These are phyloP conservation scores for Atkinsonella texensis DNA, from an alignment of 2,329 filamentous ascomycete genomes.

Conservation along the genomic window DNA sequence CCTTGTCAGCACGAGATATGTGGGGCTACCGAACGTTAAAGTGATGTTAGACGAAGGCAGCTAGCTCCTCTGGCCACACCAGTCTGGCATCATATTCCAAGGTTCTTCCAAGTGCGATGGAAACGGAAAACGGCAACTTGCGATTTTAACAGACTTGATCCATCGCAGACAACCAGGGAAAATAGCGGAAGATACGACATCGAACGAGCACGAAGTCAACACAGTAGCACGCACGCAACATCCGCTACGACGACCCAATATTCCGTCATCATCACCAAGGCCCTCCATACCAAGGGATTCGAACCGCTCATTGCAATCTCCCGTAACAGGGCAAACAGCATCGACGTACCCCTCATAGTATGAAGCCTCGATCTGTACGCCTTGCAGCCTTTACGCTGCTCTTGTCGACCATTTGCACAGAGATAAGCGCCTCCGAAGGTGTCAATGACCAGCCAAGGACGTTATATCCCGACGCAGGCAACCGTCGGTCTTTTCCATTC, in stretches of 20 bases:
- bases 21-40: too few relatives aligned
- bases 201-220: background rate
- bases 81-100: too few relatives aligned
- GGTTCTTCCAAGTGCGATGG: too few relatives aligned
- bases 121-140: too few relatives aligned
- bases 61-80: too few relatives aligned
- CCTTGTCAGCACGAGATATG: too few relatives aligned
- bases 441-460: background rate
- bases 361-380: background rate
- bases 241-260: background rate
- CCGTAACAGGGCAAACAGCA: background rate
- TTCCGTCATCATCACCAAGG: background rate
- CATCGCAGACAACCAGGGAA: too few relatives aligned
- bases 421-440: background rate
- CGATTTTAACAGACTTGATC: too few relatives aligned
- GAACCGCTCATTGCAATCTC: background rate
- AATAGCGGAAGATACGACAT: background rate
- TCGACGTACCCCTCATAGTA: background rate
- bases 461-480: slow-evolving; percentile 6
- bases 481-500: slow-evolving; percentile 30
- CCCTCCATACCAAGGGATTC: background rate
- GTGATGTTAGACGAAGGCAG: too few relatives aligned
- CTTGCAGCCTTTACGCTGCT: background rate
- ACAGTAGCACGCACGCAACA: too few relatives aligned
- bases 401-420: background rate